Evolutionary conservation across 768 basidiomycete species (phyloP).

Genomic region (Scleroderma bovista): DNA sequence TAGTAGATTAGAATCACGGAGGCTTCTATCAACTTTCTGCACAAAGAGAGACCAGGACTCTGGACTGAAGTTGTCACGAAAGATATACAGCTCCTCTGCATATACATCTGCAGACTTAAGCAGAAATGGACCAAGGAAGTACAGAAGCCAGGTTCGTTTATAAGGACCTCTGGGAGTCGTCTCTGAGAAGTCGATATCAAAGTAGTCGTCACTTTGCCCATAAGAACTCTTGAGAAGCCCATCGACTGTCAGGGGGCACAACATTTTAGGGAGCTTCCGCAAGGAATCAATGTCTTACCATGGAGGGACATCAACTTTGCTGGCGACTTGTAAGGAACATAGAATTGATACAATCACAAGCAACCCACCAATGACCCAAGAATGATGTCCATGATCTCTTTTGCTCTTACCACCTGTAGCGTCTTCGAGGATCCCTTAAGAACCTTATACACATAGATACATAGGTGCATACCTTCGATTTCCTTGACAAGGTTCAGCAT

Average conservation of each 20-base stretch:
- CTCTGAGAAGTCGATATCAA: slow-evolving; percentile 22
- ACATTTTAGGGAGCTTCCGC: background rate
- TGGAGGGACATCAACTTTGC: slow-evolving; percentile 27
- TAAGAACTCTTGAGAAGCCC: slow-evolving; percentile 25
- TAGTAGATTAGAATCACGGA: slow-evolving; percentile 27
- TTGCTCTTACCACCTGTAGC: slow-evolving; percentile 4
- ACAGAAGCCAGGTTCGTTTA: slow-evolving; percentile 13
- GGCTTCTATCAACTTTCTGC: slow-evolving; percentile 25
- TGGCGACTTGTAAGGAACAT: background rate
- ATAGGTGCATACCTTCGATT: slow-evolving; percentile 13
- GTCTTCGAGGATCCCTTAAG: background rate
- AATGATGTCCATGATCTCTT: slow-evolving; percentile 5
- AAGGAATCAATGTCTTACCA: slow-evolving; percentile 12
- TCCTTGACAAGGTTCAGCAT: slow-evolving; percentile 27
- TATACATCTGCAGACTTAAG: slow-evolving; percentile 23
- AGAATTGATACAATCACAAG: background rate
- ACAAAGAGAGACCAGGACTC: slow-evolving; percentile 26
- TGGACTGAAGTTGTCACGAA: slow-evolving; percentile 23
- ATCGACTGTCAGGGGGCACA: slow-evolving; percentile 15
- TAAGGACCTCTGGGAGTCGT: slow-evolving; percentile 10
- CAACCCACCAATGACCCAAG: slow-evolving; percentile 24
- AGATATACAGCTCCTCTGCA: slow-evolving; percentile 23
- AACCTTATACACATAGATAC: too few relatives aligned
- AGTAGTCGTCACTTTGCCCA: slow-evolving; percentile 27
- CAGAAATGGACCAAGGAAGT: slow-evolving; percentile 18